Conservation (phyloP, 768 basidiomycete species). For the Dictyophora rubrovolvata region DNA sequence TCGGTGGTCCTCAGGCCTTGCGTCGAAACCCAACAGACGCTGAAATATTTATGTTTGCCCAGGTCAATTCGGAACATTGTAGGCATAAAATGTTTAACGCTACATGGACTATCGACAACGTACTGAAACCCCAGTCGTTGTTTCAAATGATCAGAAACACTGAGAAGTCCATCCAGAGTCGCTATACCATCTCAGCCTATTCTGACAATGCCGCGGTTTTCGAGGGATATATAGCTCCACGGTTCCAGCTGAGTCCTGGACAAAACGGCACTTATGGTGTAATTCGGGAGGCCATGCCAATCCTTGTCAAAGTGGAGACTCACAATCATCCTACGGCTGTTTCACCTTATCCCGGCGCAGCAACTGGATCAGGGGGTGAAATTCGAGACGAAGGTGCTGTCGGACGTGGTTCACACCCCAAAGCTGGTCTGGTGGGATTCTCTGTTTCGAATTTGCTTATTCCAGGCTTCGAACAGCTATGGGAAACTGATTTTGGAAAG, state of each 20-base stretch:
- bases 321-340: slow-evolving; percentile 99
- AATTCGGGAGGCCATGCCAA: slow-evolving; percentile 62
- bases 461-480: slow-evolving; percentile 83
- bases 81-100: slow-evolving; percentile 99
- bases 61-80: slow-evolving; percentile 99
- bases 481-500: slow-evolving; percentile 91
- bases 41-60: slow-evolving; percentile 99
- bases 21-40: slow-evolving; percentile 89
- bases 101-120: slow-evolving; percentile 81
- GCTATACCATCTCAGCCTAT: slow-evolving; percentile 89
- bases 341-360: slow-evolving; percentile 96
- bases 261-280: slow-evolving; percentile 40
- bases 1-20: slow-evolving; percentile 55
- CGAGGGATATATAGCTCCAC: slow-evolving; percentile 61
- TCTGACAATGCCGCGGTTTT: slow-evolving; percentile 97
- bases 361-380: slow-evolving; percentile 96
- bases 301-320: slow-evolving; percentile 96
- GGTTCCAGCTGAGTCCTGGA: slow-evolving; percentile 49
- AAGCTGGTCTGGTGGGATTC: slow-evolving; percentile 89
- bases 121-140: slow-evolving; percentile 55
- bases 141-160: slow-evolving; percentile 99
- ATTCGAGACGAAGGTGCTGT: slow-evolving; percentile 97
- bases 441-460: slow-evolving; percentile 91
- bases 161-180: slow-evolving; percentile 53
- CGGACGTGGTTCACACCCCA: slow-evolving; percentile 90